A percentile compares a stretch with the other conserved stretches of the same genome.
Conservation (phyloP, 176 grass and related monocot species). For the Paspalum notatum region DNA sequence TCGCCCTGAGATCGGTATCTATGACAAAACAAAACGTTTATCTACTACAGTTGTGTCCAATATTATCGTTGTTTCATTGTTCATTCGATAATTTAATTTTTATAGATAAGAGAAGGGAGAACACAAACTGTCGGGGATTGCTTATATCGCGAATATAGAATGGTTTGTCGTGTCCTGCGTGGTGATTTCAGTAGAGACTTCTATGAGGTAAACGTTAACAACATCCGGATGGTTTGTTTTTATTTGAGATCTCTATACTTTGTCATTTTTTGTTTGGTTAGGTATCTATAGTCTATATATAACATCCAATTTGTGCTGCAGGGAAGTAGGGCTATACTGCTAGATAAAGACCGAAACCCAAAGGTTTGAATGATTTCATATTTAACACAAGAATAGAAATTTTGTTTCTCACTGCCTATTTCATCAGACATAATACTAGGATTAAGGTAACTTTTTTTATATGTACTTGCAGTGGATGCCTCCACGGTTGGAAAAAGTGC, state of each 20-base stretch:
- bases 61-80: neutral
- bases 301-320: constrained; percentile 39
- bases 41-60: neutral
- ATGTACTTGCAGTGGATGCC: constrained; percentile 76
- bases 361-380: constrained; percentile 53
- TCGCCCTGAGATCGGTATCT: constrained; percentile 75
- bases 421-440: neutral
- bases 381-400: neutral
- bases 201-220: constrained; percentile 52
- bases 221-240: neutral
- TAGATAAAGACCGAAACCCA: constrained; percentile 84
- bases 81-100: neutral
- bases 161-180: constrained; percentile 77
- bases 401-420: neutral
- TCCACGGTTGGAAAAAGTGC: constrained; percentile 63
- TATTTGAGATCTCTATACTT: neutral
- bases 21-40: neutral
- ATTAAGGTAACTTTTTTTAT: neutral
- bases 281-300: neutral
- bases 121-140: constrained; percentile 69
- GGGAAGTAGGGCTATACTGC: constrained; percentile 82
- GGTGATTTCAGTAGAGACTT: constrained; percentile 82
- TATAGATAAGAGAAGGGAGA: constrained; percentile 95
- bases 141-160: constrained; percentile 81
- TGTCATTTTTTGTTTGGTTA: neutral